Evolutionary conservation across 495 filamentous ascomycete species (phyloP), one percentile per base, ranked within the genome.

Genomic region (Xylaria sp.): DNA sequence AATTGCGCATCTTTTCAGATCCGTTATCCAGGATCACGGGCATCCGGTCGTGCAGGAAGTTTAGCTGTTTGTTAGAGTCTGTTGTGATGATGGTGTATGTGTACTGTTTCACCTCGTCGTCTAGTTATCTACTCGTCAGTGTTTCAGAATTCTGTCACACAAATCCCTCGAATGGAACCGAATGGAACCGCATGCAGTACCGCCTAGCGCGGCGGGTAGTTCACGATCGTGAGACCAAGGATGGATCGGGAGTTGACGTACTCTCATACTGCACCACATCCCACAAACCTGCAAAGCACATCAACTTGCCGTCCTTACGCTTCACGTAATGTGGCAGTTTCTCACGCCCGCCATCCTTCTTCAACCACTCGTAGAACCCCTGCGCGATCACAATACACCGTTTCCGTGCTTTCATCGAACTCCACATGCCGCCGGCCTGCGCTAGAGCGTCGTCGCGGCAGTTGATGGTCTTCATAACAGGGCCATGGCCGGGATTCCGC

Each of bases 301-400:
- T 93, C 73, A 97, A 77, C 71, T 89, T 85, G 0, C 92, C 93
- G 77, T 98, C 96, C 75, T 89, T 92, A 17, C 93, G 84, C 76
- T 90, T 92, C 12, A 93, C 85, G 77, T 86, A 98, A 79, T 98
- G 89, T 48, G 96, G 96, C 0, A 94, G 82, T 80, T 90, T 93
- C 71, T 93, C 90, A 74, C 93, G 95, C 1, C 89, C 86, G 0
- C 89, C 89, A 35, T 89, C 87, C 75, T 93, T 93, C 79, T 96
- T 93, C 64, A 96, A 80, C 96, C 96, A 99, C 80, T 99, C 96
- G 79, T 95, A 99, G 81, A 98, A 99, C 3, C 96, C 96, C 80
- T 97, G 90, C 17, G 91, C 93, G 4, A 95, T 73, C 2, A 99
- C 89, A 52, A 98, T 83, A 77, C 96, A 99, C 31, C 96, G 86